Evolutionary conservation across 306 rosid species (phyloP).

Genomic region (Ormosia semicastrata): DNA sequence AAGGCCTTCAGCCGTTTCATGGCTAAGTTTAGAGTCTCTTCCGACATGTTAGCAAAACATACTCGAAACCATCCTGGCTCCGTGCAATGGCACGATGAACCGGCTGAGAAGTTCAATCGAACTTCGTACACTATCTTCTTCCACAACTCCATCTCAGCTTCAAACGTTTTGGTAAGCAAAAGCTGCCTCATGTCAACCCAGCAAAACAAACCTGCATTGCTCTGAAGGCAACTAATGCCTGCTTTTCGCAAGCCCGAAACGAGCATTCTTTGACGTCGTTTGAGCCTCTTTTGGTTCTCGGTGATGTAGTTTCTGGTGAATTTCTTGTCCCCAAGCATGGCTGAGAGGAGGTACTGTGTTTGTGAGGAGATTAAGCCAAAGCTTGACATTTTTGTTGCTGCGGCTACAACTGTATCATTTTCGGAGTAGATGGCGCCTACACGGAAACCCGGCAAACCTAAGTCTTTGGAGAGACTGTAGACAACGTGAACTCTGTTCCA

Average conservation of each 20-base stretch:
- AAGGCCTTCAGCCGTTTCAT: constrained; percentile 58
- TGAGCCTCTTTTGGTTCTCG: constrained; percentile 62
- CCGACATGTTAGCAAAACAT: constrained; percentile 79
- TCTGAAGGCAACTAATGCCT: constrained; percentile 57
- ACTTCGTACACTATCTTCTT: constrained; percentile 69
- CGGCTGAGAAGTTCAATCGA: constrained; percentile 70
- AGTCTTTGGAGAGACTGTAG: constrained; percentile 82
- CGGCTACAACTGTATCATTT: constrained; percentile 53
- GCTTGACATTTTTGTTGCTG: constrained; percentile 86
- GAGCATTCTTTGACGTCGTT: constrained; percentile 48
- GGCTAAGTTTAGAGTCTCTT: constrained; percentile 56
- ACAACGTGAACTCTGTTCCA: constrained; percentile 69
- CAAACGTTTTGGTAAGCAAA: constrained; percentile 55
- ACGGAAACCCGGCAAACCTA: constrained; percentile 86
- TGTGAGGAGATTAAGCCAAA: constrained; percentile 81
- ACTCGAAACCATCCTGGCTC: constrained; percentile 90
- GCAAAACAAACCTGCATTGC: constrained; percentile 76
- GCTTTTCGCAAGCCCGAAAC: constrained; percentile 52
- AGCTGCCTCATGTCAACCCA: constrained; percentile 85
- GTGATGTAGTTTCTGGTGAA: constrained; percentile 52
- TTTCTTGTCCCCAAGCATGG: constrained; percentile 66
- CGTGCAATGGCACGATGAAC: constrained; percentile 72
- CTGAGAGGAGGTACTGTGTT: constrained; percentile 73
- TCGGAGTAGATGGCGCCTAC: constrained; percentile 76
- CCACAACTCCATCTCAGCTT: constrained; percentile 81